Evolutionary conservation across 345 rosid species (phyloP), one percentile per base, ranked within the genome.

Genomic region (Mangifera indica): DNA sequence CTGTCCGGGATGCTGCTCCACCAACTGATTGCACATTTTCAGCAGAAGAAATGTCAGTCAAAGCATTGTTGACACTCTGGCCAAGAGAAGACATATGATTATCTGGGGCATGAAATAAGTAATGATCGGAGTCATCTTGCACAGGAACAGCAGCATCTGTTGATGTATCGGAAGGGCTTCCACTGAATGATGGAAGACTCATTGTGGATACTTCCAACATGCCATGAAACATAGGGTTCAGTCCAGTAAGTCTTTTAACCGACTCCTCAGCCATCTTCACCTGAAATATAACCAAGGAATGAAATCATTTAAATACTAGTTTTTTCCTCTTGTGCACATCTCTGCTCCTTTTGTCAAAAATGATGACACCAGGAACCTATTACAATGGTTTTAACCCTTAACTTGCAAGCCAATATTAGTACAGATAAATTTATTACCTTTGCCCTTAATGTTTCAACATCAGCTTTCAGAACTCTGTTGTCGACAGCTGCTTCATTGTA

Each of bases 221-320:
- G n/a, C 70, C 65, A 63, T 78, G 97, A 60, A 85, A 74, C 90
- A 88, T 15, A 29, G 89, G 94, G 69, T 82, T 92, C 74, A 89
- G 77, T 18, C 96, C 93, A 9, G 96, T 89, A 74, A 87, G 75
- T 73, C 92, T 86, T 82, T 93, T 91, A 52, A 96, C 96, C 0
- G 86, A 76, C 81, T 96, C 96, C 80, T 91, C 98, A 44, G 98
- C 99, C 98, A 96, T 88, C 83, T 89, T 88, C 69, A 96, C 98
- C 99, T 96, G 83, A 32, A 69, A 64, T 17, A 64, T 4, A 54
- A 66, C 21, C 61, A 64, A 51, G 45, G 25, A 24, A 65, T 25
- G 66, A 59, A 60, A 51, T 60, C 21, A 26, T 29, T 29, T 63
- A 44, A 22, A 48, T 65, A 65, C 7, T 22, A 63, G 53, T 44